A percentile compares a stretch with the other conserved stretches of the same genome.
phyloP scores from a whole-genome alignment of 306 rosid genomes.

The Heteromeles arbutifolia region DNA sequence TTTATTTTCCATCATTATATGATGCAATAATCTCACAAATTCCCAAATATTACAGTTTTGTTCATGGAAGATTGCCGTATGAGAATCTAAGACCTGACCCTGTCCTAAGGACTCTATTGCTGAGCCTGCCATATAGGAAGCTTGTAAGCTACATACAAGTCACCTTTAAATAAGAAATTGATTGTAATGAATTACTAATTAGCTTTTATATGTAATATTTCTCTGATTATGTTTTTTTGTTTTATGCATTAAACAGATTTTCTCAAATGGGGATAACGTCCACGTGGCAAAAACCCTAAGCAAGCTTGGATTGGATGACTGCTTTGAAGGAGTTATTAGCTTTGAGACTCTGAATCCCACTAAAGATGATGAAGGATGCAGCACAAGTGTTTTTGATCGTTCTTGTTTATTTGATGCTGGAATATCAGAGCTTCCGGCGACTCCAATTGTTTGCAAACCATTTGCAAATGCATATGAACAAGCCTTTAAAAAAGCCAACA shows the following conservation, averaged over 20 bases:
- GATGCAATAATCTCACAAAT: background rate
- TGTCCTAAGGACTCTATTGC: constrained; percentile 1
- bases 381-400: background rate
- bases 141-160: constrained; percentile 3
- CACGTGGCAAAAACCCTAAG: constrained; percentile 10
- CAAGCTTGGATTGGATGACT: constrained; percentile 9
- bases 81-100: constrained; percentile 5
- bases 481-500: constrained; percentile 9
- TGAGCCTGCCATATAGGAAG: constrained; percentile 5
- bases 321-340: constrained; percentile 16
- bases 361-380: background rate
- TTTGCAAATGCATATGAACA: constrained; percentile 11
- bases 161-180: too few relatives aligned
- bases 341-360: constrained; percentile 12
- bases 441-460: constrained; percentile 14
- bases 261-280: constrained; percentile 2
- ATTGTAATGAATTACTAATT: background rate
- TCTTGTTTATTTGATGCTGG: background rate
- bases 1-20: background rate
- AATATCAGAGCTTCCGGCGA: background rate
- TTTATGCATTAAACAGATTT: background rate
- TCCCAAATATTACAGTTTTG: constrained; percentile 1
- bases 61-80: constrained; percentile 19
- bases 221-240: background rate
- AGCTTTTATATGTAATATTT: background rate